These are phyloP conservation scores for Trypanosoma mega DNA, from an alignment of 208 protist genomes.

Conservation along the genomic window DNA sequence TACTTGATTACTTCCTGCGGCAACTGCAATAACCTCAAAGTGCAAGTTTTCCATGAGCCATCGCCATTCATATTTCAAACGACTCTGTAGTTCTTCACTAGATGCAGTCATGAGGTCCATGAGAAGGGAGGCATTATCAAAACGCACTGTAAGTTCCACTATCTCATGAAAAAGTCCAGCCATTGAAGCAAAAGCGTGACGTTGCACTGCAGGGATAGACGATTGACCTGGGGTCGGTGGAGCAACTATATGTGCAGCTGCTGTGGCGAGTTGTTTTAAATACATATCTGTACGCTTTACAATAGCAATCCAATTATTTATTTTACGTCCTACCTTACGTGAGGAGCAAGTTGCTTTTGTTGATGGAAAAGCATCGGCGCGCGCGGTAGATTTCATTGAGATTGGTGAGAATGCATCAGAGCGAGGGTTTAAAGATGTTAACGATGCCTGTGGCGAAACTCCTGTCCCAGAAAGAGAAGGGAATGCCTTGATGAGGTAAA, in stretches of 20 bases:
- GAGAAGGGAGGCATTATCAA: conserved; percentile 64
- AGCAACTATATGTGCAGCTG: conserved; percentile 12
- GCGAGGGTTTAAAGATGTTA: too few species aligned
- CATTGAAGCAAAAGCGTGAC: conserved; percentile 17
- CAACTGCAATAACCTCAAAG: conserved; percentile 62
- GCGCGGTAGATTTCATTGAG: background rate
- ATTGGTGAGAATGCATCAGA: too few species aligned
- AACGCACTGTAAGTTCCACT: conserved; percentile 72
- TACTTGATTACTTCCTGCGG: conserved; percentile 53
- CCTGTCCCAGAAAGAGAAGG: conserved; percentile 18
- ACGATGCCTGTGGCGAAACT: too few species aligned
- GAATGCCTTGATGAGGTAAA: conserved; percentile 57
- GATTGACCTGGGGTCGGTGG: background rate
- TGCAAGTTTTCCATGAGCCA: conserved; percentile 46
- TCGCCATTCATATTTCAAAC: conserved; percentile 24
- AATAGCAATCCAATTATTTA: conserved; percentile 20
- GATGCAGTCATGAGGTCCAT: conserved; percentile 37
- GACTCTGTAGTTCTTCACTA: conserved; percentile 19
- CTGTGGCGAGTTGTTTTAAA: conserved; percentile 23
- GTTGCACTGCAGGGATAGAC: conserved; percentile 20
- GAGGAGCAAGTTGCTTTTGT: background rate
- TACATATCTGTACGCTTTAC: conserved; percentile 23
- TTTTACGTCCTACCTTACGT: background rate
- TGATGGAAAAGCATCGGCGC: background rate
- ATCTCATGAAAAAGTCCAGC: conserved; percentile 43